Evolutionary conservation across 352 stramenopile species (phyloP).

Genomic region (Globisporangium spinosum): DNA sequence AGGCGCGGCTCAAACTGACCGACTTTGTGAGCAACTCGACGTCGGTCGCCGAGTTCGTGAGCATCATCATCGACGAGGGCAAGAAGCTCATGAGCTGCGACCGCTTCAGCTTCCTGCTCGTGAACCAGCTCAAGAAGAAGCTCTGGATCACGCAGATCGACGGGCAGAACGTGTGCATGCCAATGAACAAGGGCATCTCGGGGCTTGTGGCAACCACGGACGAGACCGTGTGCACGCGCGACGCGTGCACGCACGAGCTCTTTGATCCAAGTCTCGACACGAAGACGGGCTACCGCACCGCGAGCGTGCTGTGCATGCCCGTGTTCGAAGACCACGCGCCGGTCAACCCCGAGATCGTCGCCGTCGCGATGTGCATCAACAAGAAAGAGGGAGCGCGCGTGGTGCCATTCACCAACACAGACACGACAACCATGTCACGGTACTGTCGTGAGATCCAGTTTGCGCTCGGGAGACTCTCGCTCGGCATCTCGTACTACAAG

Average conservation of each 20-base stretch:
- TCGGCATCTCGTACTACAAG: constrained; percentile 74
- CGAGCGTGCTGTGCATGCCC: constrained; percentile 60
- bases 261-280: constrained; percentile 61
- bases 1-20: constrained; percentile 21
- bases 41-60: constrained; percentile 49
- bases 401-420: constrained; percentile 46
- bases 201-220: constrained; percentile 50
- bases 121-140: constrained; percentile 67
- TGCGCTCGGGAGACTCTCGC: constrained; percentile 49
- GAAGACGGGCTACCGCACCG: constrained; percentile 68
- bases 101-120: constrained; percentile 57
- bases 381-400: constrained; percentile 48
- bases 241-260: constrained; percentile 55
- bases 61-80: constrained; percentile 51
- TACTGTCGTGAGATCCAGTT: constrained; percentile 71
- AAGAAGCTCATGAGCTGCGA: constrained; percentile 57
- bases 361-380: constrained; percentile 84
- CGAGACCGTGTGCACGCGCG: constrained; percentile 42
- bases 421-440: constrained; percentile 43
- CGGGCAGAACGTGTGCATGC: constrained; percentile 50
- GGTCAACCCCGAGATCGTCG: constrained; percentile 59
- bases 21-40: constrained; percentile 46
- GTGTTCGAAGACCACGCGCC: constrained; percentile 60
- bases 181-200: constrained; percentile 61
- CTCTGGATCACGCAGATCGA: constrained; percentile 64